Evolutionary conservation across 2,329 filamentous ascomycete genomes (phyloP).

Genomic region (Penicillium janthinellum): DNA sequence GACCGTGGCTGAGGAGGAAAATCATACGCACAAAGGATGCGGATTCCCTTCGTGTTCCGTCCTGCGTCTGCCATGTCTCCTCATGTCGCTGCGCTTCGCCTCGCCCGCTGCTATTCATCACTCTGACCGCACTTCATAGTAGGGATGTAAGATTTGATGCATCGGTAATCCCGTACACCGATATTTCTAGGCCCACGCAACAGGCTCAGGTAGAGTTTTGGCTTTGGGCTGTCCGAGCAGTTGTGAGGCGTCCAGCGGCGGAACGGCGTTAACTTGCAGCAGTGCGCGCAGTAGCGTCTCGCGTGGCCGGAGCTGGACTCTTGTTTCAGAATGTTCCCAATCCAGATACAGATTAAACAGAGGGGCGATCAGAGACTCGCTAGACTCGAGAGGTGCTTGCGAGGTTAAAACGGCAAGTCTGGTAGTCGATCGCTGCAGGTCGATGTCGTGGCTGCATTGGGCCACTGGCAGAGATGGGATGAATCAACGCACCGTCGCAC

Average conservation of each 20-base stretch:
- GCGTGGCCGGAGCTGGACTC: conserved; percentile 23
- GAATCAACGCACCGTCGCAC: background rate
- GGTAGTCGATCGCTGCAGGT: conserved; percentile 19
- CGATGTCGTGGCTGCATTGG: background rate
- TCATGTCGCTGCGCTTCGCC: background rate
- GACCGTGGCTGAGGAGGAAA: background rate
- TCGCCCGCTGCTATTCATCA: background rate
- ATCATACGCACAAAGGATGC: background rate
- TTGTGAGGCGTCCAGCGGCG: conserved; percentile 24
- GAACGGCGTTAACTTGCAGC: conserved; percentile 18
- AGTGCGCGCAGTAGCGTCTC: conserved; percentile 19
- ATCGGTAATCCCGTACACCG: conserved; percentile 2
- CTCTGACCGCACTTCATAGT: background rate
- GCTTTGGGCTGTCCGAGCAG: background rate
- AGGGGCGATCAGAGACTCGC: background rate
- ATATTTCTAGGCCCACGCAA: background rate
- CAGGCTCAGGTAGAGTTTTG: background rate
- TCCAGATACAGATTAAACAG: background rate
- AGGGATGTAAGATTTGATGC: background rate
- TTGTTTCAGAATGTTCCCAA: conserved; percentile 22
- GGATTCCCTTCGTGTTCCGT: background rate
- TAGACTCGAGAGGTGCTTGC: background rate
- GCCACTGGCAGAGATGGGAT: background rate
- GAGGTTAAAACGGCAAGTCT: conserved; percentile 1
- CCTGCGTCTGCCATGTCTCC: background rate